Evolutionary conservation across 192 early-diverging fungal genomes (phyloP), one percentile per base, ranked within the genome.

Genomic region (Entomortierella parvispora): DNA sequence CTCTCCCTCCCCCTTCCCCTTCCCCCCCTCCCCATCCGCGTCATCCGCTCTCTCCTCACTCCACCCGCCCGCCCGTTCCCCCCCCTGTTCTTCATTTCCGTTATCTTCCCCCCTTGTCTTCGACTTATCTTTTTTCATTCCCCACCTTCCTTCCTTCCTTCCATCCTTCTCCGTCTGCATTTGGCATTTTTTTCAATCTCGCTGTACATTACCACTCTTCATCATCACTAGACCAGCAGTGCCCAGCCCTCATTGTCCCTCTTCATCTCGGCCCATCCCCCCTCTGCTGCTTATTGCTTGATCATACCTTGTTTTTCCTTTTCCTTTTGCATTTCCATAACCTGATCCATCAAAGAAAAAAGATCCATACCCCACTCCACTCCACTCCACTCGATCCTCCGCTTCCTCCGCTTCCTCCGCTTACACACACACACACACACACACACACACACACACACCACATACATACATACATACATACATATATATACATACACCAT

Each of bases 401-500:
- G 10, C 52, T 50, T 40, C 14, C 22, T 33, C 23, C 47, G 15
- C 43, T 48, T 18, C 9, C 45, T 31, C 28, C 29, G 17, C 47
- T 4, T 50, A 17, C 47, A 43, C 45, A 34, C 46, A 18, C 46
- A 37, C 47, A 18, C 46, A 47, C 14, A 17, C 17, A n/a, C 33
- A 43, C 56, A 42, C n/a, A n/a, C n/a, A n/a, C n/a, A n/a, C 32
- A 31, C 54, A 40, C 50, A 25, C 47, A 31, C 43, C 1, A 62
- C 46, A 4, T 20, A 58, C 34, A 26, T 44, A 47, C 40, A 22
- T n/a, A 17, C 14, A 23, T 20, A 42, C 57, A 37, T n/a, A 40
- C 23, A 23, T 23, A 53, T n/a, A n/a, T n/a, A n/a, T n/a, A n/a
- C n/a, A n/a, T 34, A 5, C 25, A 18, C 23, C 3, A 77, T 77